phyloP scores from a whole-genome alignment of 352 stramenopile genomes.

The Elongisporangium undulatum region DNA sequence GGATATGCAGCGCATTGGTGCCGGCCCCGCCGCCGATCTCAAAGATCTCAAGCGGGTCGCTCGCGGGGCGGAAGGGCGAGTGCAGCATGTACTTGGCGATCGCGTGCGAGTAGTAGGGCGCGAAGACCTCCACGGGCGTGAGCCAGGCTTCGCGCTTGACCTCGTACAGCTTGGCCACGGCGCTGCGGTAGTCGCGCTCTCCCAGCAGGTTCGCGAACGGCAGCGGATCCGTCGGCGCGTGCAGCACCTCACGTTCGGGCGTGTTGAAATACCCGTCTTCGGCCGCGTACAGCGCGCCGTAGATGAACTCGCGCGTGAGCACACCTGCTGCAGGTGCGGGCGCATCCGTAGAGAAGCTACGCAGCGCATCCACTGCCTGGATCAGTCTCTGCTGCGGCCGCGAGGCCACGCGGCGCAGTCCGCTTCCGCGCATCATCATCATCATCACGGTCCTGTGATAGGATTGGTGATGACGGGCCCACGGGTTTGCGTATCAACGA shows the following conservation, averaged over 20 bases:
- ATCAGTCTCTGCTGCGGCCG: background rate
- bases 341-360: background rate
- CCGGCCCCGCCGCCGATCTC: slow-evolving; percentile 87
- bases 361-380: background rate
- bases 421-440: background rate
- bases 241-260: slow-evolving; percentile 65
- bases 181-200: slow-evolving; percentile 60
- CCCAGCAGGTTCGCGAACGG: slow-evolving; percentile 80
- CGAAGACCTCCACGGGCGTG: slow-evolving; percentile 89
- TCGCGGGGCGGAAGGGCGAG: slow-evolving; percentile 38
- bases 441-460: background rate
- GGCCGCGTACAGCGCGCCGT: slow-evolving; percentile 73
- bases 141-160: slow-evolving; percentile 79
- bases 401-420: background rate
- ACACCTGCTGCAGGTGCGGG: slow-evolving; percentile 7
- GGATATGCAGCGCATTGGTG: slow-evolving; percentile 88
- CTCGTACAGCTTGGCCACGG: slow-evolving; percentile 64
- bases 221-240: slow-evolving; percentile 50
- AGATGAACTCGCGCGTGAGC: slow-evolving; percentile 83
- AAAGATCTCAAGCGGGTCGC: slow-evolving; percentile 61
- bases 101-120: slow-evolving; percentile 83
- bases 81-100: slow-evolving; percentile 87
- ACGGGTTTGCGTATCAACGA: background rate
- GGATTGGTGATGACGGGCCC: background rate
- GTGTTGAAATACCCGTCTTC: slow-evolving; percentile 83